Base-by-base conservation (phyloP, 345 rosid species). In the Microcos paniculata region DNA sequence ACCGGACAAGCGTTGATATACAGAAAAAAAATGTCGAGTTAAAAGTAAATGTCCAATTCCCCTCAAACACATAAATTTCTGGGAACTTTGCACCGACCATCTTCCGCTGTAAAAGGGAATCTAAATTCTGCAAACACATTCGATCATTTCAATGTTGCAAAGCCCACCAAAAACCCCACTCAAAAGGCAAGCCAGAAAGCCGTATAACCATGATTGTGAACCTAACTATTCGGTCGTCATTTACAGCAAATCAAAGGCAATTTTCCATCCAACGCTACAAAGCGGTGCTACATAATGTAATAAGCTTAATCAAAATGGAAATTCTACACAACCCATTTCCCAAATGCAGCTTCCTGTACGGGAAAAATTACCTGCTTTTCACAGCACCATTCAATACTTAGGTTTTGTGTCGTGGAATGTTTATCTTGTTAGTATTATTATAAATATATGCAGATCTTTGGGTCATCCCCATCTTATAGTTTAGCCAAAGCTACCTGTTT, bases 371-470 rank as follows among this genome's bases (percentile, higher is more conserved):
- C 76, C 85, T 21, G 24, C 35, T 72, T 76, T 73, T 67, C 28
- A 30, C 82, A 77, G 78, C 62, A 74, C 23, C 52, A 79, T 64
- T 59, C 57, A 72, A 61, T 45, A 61, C 31, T 38, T 30, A 12
- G 9, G 19, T 5, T 5, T 46, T 30, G 19, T 48, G 6, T 48
- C 48, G 1, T 10, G 14, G 26, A 35, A 38, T n/a, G 3, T 33
- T 21, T n/a, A 15, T 8, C 13, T 24, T 51, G 24, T 52, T 45
- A 21, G 8, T 62, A 18, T 33, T 16, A 33, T 16, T 19, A 35
- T 19, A 26, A 46, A 46, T 63, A 51, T 63, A 38, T 21, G 6
- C 26, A 63, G 2, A 35, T 19, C 30, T 38, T 42, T 42, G 70
- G 19, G 23, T 16, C 28, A 70, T 70, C 4, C 21, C 48, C n/a